phyloP scores from a whole-genome alignment of 2,329 filamentous ascomycete genomes.

The Tolypocladium tundrense region DNA sequence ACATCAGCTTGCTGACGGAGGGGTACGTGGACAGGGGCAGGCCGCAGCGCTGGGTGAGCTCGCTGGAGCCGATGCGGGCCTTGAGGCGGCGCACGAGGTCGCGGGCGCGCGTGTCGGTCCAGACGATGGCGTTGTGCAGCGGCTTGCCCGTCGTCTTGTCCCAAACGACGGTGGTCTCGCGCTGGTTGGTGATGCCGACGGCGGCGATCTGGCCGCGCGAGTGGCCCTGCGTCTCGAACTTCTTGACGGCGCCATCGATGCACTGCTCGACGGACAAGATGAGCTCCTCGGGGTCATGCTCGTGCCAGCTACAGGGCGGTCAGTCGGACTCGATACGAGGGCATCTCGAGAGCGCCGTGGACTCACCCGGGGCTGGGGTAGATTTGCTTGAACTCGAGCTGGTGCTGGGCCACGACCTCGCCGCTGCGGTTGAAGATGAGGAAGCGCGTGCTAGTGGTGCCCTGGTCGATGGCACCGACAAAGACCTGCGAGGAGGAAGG shows the following conservation, averaged over 20 bases:
- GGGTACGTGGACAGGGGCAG: conserved; percentile 76
- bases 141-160: conserved; percentile 67
- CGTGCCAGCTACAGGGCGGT: conserved; percentile 58
- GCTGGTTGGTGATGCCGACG: conserved; percentile 74
- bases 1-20: conserved; percentile 67
- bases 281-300: conserved; percentile 71
- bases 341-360: background rate
- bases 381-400: conserved; percentile 65
- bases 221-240: conserved; percentile 60
- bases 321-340: background rate
- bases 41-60: conserved; percentile 59
- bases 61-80: conserved; percentile 51
- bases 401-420: conserved; percentile 60
- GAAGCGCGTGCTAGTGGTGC: conserved; percentile 69
- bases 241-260: conserved; percentile 61
- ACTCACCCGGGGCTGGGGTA: conserved; percentile 66
- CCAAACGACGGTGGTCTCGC: conserved; percentile 75
- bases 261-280: conserved; percentile 62
- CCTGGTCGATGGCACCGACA: conserved; percentile 71
- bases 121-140: conserved; percentile 72
- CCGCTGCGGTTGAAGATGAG: conserved; percentile 66
- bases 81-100: conserved; percentile 65
- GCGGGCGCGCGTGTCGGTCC: conserved; percentile 72
- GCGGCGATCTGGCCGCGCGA: conserved; percentile 58
- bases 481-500: conserved; percentile 30